A percentile compares a stretch with the other conserved stretches of the same genome.
phyloP scores from a whole-genome alignment of 768 basidiomycete species.

The Chalciporus chontae region DNA sequence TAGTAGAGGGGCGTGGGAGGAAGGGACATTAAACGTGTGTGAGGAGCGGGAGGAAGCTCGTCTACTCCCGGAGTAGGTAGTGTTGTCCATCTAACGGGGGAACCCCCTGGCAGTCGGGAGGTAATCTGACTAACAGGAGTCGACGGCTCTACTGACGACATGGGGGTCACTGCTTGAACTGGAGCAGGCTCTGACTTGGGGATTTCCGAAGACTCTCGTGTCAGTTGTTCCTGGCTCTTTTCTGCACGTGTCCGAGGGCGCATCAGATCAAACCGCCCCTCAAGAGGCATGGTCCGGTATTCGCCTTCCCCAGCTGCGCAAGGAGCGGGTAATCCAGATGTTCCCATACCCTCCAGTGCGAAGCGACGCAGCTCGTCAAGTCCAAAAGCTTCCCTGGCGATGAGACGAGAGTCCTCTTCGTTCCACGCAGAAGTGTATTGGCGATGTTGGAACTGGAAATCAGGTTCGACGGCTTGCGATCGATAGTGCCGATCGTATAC shows the following conservation, averaged over 20 bases:
- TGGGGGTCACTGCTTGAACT: slow-evolving; percentile 3
- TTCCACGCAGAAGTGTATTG: slow-evolving; percentile 80
- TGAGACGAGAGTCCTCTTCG: slow-evolving; percentile 20
- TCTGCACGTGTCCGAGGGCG: slow-evolving; percentile 36
- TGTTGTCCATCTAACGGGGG: slow-evolving; percentile 43
- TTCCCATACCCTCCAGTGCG: slow-evolving; percentile 30
- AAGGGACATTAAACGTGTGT: slow-evolving; percentile 45
- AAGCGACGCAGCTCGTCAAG: slow-evolving; percentile 38
- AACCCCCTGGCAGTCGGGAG: slow-evolving; percentile 27
- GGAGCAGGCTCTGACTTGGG: slow-evolving; percentile 19
- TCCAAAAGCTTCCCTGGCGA: slow-evolving; percentile 31
- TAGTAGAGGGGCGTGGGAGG: slow-evolving; percentile 36
- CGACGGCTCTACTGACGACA: slow-evolving; percentile 20
- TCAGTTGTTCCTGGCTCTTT: slow-evolving; percentile 5
- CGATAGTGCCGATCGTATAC: slow-evolving; percentile 90
- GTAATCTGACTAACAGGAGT: slow-evolving; percentile 38
- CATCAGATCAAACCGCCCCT: slow-evolving; percentile 87
- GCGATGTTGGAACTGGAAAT: slow-evolving; percentile 55
- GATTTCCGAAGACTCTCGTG: slow-evolving; percentile 4
- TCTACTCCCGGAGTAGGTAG: slow-evolving; percentile 59
- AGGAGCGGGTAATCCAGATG: slow-evolving; percentile 7
- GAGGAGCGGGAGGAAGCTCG: slow-evolving; percentile 63
- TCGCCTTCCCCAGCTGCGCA: slow-evolving; percentile 52
- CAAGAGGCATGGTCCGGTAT: slow-evolving; percentile 79
- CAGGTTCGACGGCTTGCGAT: slow-evolving; percentile 42